A percentile compares a stretch with the other conserved stretches of the same genome.
Evolutionary conservation across 768 basidiomycete species (phyloP).

Genomic region (Suillus americanus): DNA sequence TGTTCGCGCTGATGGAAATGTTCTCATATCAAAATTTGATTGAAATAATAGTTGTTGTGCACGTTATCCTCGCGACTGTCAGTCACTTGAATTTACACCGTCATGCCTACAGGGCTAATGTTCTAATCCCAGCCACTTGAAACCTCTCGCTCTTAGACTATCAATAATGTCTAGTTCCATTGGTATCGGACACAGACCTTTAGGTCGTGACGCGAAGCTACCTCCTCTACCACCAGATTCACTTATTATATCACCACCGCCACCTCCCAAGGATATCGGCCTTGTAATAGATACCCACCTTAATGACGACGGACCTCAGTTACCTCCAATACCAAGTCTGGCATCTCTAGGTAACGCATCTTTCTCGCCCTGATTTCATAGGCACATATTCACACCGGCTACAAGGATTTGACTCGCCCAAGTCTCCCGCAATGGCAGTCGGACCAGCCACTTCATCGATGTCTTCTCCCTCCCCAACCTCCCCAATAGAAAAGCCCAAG

Average conservation of each 20-base stretch:
- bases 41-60: background rate
- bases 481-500: conserved; percentile 49
- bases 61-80: background rate
- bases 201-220: conserved; percentile 29
- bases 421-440: conserved; percentile 22
- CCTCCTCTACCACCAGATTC: conserved; percentile 20
- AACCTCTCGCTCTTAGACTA: background rate
- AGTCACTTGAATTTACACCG: background rate
- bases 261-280: conserved; percentile 21
- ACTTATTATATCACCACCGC: conserved; percentile 12
- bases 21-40: conserved; percentile 1
- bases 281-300: conserved; percentile 6
- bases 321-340: conserved; percentile 15
- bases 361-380: conserved; percentile 2
- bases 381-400: conserved; percentile 18
- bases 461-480: conserved; percentile 22
- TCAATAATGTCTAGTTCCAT: background rate
- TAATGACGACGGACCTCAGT: conserved; percentile 4
- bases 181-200: conserved; percentile 19
- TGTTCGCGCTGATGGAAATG: background rate
- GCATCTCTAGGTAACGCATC: conserved; percentile 25
- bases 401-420: conserved; percentile 24
- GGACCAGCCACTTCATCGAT: conserved; percentile 7
- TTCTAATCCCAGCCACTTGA: background rate
- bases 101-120: background rate